These are phyloP conservation scores for Tolypocladium tropicale DNA, from an alignment of 2,329 filamentous ascomycete genomes.

Conservation along the genomic window DNA sequence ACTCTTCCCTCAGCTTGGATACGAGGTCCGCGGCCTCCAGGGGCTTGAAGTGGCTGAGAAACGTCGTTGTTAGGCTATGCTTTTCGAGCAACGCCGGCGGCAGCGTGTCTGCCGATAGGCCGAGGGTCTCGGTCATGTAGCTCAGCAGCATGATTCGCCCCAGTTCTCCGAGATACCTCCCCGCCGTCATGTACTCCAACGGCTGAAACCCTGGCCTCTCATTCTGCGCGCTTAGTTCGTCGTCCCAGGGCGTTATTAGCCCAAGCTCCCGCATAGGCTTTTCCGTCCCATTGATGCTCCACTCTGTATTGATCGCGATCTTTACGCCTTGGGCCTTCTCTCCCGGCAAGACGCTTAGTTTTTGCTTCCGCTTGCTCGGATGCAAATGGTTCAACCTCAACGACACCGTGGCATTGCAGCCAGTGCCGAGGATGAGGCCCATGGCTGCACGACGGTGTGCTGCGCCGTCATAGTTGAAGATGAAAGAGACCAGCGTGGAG, in stretches of 20 bases:
- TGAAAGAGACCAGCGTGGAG: slow-evolving; percentile 66
- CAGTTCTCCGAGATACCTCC: slow-evolving; percentile 68
- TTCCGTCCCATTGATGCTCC: slow-evolving; percentile 70
- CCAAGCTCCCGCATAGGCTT: slow-evolving; percentile 50
- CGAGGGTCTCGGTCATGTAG: slow-evolving; percentile 40
- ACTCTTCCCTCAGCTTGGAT: slow-evolving; percentile 37
- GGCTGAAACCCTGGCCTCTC: slow-evolving; percentile 70
- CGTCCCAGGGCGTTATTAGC: slow-evolving; percentile 64
- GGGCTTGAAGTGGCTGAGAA: slow-evolving; percentile 60
- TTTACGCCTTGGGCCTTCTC: slow-evolving; percentile 41
- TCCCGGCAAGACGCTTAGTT: slow-evolving; percentile 36
- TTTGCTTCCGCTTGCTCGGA: slow-evolving; percentile 46
- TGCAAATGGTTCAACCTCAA: slow-evolving; percentile 54
- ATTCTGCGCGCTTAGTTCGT: slow-evolving; percentile 52
- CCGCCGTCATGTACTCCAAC: slow-evolving; percentile 76
- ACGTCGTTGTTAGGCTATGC: slow-evolving; percentile 61
- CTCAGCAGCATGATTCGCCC: slow-evolving; percentile 61
- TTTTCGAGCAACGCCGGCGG: slow-evolving; percentile 44
- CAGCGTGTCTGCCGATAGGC: slow-evolving; percentile 31
- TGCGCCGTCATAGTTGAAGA: slow-evolving; percentile 56
- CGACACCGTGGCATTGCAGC: slow-evolving; percentile 71
- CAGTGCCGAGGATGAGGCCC: slow-evolving; percentile 74
- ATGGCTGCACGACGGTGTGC: slow-evolving; percentile 58
- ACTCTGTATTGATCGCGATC: slow-evolving; percentile 75
- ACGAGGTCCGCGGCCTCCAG: slow-evolving; percentile 32